Percentiles rank a stretch among this genome's conserved stretches.
These are phyloP conservation scores for Taxawa tesnikishii DNA, from an alignment of 2,329 filamentous ascomycete genomes.

Conservation along the genomic window DNA sequence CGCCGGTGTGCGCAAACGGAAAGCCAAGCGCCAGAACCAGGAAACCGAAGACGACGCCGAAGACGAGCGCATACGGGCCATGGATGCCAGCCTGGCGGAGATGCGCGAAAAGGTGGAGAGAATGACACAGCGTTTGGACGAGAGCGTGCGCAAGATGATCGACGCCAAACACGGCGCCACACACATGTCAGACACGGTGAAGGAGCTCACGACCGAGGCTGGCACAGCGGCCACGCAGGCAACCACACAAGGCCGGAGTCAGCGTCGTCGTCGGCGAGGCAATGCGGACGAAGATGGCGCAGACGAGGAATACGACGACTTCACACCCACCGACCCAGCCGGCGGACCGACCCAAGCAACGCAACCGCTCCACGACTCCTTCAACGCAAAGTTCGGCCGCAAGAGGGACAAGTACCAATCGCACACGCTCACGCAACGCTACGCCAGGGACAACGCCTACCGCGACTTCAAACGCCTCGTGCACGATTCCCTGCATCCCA, in stretches of 20 bases:
- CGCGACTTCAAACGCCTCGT: conserved; percentile 47
- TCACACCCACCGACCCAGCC: conserved; percentile 23
- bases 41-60: conserved; percentile 19
- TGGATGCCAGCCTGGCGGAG: conserved; percentile 27
- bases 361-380: conserved; percentile 22
- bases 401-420: conserved; percentile 32
- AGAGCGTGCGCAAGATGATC: conserved; percentile 43
- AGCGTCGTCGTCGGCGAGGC: conserved; percentile 16
- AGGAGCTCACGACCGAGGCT: conserved; percentile 26
- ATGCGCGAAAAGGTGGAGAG: conserved; percentile 32
- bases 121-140: conserved; percentile 44
- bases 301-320: conserved; percentile 26
- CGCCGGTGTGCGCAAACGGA: conserved; percentile 16
- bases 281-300: conserved; percentile 15
- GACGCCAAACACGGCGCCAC: conserved; percentile 40
- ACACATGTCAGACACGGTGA: conserved; percentile 30
- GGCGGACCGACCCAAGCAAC: conserved; percentile 20
- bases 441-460: conserved; percentile 49
- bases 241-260: conserved; percentile 23
- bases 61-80: conserved; percentile 23
- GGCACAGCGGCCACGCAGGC: conserved; percentile 21
- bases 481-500: conserved; percentile 46
- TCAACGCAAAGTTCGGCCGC: conserved; percentile 23
- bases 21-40: conserved; percentile 11
- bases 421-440: conserved; percentile 28